Evolutionary conservation across 345 rosid species (phyloP), one percentile per base, ranked within the genome.

Genomic region (Linum lewisii): DNA sequence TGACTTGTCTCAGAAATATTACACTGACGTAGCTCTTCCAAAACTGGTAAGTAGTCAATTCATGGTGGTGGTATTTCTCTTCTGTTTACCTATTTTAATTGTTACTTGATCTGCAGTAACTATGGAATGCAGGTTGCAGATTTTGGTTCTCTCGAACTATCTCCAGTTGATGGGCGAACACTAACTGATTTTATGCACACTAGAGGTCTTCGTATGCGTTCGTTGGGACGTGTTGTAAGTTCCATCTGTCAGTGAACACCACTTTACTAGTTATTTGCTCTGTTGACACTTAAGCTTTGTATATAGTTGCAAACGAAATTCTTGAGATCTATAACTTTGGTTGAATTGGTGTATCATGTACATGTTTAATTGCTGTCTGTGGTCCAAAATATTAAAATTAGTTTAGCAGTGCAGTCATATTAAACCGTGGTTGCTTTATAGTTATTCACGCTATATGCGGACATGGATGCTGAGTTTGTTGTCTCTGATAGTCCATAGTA

Each of bases 181-280:
- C 77, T 93, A 59, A 93, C 97, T 59, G 99, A 93, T 75, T 93
- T 93, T 79, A 87, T 93, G 99, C 99, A 93, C 73, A 86, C 99
- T 62, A 93, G 99, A 77, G 99, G 99, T 73, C 94, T 93, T 75
- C 83, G 77, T 71, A 87, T 93, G 94, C 90, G 87, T 63, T 93
- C 99, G 32, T 65, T 93, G 58, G 99, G 99, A 70, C 87, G 73
- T 64, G 91, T 93, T 60, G 99, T 93, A 80, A 89, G 99, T 79
- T 51, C 55, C 67, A 32, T 52, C 21, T 57, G 58, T 61, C 22
- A 21, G 14, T 50, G 29, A 21, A 61, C 36, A 56, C 49, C 26
- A 47, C 61, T 42, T 42, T 42, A 24, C 60, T 69, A 55, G 57
- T 67, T 56, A 52, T 11, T 42, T 42, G 15, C 18, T 11, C 47